These are phyloP conservation scores for Ceratocystis variospora DNA, from an alignment of 2,329 filamentous ascomycete genomes.

Conservation along the genomic window DNA sequence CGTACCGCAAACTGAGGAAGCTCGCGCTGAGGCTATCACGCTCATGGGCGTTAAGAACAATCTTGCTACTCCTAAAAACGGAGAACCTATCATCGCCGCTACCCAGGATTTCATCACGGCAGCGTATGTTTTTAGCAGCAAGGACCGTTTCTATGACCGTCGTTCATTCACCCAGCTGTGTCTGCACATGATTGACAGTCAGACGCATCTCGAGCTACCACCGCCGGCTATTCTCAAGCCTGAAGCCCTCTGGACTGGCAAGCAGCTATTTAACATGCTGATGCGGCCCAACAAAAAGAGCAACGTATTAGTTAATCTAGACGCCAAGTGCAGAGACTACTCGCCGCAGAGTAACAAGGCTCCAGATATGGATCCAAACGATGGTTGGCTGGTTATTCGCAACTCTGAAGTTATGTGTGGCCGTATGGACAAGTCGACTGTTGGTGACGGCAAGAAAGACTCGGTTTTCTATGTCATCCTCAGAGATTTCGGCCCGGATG, in stretches of 20 bases:
- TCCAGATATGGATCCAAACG: conserved; percentile 68
- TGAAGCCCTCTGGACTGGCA: conserved; percentile 83
- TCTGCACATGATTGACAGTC: conserved; percentile 81
- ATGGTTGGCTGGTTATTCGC: conserved; percentile 81
- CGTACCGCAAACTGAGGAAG: conserved; percentile 94
- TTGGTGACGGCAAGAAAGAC: conserved; percentile 95
- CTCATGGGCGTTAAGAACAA: conserved; percentile 98
- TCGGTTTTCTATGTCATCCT: conserved; percentile 95
- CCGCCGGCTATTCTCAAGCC: conserved; percentile 79
- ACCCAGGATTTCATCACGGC: conserved; percentile 99
- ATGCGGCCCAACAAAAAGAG: conserved; percentile 80
- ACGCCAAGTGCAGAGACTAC: conserved; percentile 81
- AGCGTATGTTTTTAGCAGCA: conserved; percentile 78
- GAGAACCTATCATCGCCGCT: conserved; percentile 94
- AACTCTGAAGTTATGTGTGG: conserved; percentile 98
- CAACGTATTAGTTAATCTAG: conserved; percentile 74
- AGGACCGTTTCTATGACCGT: conserved; percentile 84
- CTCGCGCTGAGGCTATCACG: conserved; percentile 83
- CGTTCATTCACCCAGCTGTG: conserved; percentile 81
- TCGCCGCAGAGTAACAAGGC: conserved; percentile 42
- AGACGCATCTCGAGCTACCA: conserved; percentile 67
- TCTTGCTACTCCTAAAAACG: conserved; percentile 88
- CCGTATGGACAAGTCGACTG: conserved; percentile 92
- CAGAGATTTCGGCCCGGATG: conserved; percentile 82
- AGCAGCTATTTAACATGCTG: conserved; percentile 85